These are phyloP conservation scores for Cladosporium sp. DNA, from an alignment of 2,329 filamentous ascomycete species.

Conservation along the genomic window DNA sequence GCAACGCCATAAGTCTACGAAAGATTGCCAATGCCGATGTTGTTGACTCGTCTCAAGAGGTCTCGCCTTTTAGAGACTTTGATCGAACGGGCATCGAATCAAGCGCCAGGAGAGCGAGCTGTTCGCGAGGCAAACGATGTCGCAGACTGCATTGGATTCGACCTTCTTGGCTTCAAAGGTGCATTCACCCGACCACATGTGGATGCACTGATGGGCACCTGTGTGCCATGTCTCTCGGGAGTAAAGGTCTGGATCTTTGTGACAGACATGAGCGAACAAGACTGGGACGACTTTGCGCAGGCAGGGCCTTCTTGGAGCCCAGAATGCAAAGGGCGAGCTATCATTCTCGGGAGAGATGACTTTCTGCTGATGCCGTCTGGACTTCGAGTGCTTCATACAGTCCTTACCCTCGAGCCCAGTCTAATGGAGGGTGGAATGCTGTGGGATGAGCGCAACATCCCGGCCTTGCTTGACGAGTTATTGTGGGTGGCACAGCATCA, in stretches of 20 bases:
- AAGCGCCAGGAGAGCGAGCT: background rate
- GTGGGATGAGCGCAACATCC: slow-evolving; percentile 12
- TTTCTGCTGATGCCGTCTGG: slow-evolving; percentile 3
- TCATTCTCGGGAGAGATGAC: slow-evolving; percentile 2
- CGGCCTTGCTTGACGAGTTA: background rate
- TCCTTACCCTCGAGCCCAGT: slow-evolving; percentile 5
- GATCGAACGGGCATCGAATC: background rate
- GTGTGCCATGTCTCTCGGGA: slow-evolving; percentile 9
- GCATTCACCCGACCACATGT: slow-evolving; percentile 32
- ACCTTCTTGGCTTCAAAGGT: slow-evolving; percentile 16
- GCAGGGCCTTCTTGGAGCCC: slow-evolving; percentile 1
- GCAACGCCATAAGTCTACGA: slow-evolving; percentile 2
- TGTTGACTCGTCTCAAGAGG: slow-evolving; percentile 4
- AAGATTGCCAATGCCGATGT: slow-evolving; percentile 3
- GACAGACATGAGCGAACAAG: background rate
- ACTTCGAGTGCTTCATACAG: slow-evolving; percentile 1
- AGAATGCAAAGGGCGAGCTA: slow-evolving; percentile 1
- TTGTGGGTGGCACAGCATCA: slow-evolving; percentile 5
- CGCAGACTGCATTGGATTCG: slow-evolving; percentile 3
- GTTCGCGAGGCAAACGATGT: background rate
- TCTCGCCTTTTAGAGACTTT: slow-evolving; percentile 8
- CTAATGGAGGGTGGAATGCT: slow-evolving; percentile 12
- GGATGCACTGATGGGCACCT: slow-evolving; percentile 10
- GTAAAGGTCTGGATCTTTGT: slow-evolving; percentile 7
- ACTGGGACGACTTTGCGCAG: slow-evolving; percentile 7